These are phyloP conservation scores for Durusdinium trenchii DNA, from an alignment of 73 alveolate species.

Conservation along the genomic window DNA sequence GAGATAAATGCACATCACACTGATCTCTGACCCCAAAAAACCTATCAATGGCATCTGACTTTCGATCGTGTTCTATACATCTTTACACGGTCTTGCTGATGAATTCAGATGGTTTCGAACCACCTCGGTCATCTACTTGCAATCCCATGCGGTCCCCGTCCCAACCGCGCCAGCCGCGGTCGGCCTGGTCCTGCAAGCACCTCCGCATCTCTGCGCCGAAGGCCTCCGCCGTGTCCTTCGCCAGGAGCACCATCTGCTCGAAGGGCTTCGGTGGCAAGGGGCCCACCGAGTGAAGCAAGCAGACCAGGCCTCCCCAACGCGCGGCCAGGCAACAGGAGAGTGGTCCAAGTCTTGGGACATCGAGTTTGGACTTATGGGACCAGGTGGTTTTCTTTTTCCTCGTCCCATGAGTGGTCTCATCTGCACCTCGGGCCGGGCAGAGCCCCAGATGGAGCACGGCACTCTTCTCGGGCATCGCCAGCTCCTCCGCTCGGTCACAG, in stretches of 20 bases:
- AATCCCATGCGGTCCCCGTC: not conserved
- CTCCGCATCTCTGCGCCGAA: slow-evolving; percentile 63
- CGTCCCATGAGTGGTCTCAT: too few species aligned
- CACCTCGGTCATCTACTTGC: not conserved
- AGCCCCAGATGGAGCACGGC: slow-evolving; percentile 86
- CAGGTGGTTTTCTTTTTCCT: too few species aligned
- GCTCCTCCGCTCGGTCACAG: slow-evolving; percentile 76
- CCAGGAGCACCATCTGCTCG: slow-evolving; percentile 88
- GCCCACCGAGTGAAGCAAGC: slow-evolving; percentile 84
- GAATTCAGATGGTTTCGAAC: not conserved
- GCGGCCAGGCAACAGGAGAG: too few species aligned
- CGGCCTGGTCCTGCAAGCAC: slow-evolving; percentile 57
- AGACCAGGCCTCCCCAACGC: slow-evolving; percentile 73
- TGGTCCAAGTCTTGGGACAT: too few species aligned
- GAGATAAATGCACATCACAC: too few species aligned
- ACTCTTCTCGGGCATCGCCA: slow-evolving; percentile 38
- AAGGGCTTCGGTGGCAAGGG: slow-evolving; percentile 66
- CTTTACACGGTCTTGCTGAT: not conserved
- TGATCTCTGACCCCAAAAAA: too few species aligned
- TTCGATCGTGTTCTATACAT: too few species aligned
- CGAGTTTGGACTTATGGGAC: too few species aligned
- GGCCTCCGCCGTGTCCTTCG: slow-evolving; percentile 30
- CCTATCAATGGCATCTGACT: too few species aligned
- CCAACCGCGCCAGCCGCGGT: not conserved
- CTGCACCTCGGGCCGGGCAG: slow-evolving; percentile 92